phyloP scores from a whole-genome alignment of 2,329 filamentous ascomycete species.

The Epichloe gansuensis region DNA sequence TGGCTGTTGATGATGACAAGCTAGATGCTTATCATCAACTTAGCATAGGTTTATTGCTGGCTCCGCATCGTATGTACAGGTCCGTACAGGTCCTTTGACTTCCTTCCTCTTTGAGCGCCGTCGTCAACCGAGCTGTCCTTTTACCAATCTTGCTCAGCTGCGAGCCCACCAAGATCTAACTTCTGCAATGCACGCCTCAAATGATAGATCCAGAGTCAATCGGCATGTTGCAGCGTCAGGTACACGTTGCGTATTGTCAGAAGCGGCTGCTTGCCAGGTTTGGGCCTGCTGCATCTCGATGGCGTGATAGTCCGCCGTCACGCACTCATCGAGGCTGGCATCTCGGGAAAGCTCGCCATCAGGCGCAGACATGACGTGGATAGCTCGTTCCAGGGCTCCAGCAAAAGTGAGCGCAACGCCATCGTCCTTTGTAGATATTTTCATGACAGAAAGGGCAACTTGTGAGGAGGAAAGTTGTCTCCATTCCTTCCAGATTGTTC shows the following conservation, averaged over 20 bases:
- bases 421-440: background rate
- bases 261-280: background rate
- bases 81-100: background rate
- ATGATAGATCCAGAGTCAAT: slow-evolving; percentile 4
- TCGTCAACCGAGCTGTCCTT: background rate
- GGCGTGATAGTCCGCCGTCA: slow-evolving; percentile 11
- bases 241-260: background rate
- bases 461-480: slow-evolving; percentile 5
- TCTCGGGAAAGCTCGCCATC: slow-evolving; percentile 2
- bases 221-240: background rate
- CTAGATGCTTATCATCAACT: too few relatives aligned
- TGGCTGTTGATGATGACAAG: too few relatives aligned
- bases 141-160: background rate
- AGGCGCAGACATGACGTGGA: slow-evolving; percentile 1
- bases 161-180: background rate
- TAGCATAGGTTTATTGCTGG: too few relatives aligned
- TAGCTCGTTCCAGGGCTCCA: slow-evolving; percentile 5
- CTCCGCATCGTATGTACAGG: too few relatives aligned
- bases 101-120: background rate
- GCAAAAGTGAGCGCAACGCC: slow-evolving; percentile 4
- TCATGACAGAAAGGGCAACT: background rate
- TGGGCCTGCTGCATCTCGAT: slow-evolving; percentile 7
- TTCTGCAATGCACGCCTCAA: slow-evolving; percentile 2
- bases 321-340: slow-evolving; percentile 9
- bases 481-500: slow-evolving; percentile 21